A percentile compares a stretch with the other conserved stretches of the same genome.
These are phyloP conservation scores for Globisporangium parvum DNA, from an alignment of 352 stramenopile genomes.

Conservation along the genomic window DNA sequence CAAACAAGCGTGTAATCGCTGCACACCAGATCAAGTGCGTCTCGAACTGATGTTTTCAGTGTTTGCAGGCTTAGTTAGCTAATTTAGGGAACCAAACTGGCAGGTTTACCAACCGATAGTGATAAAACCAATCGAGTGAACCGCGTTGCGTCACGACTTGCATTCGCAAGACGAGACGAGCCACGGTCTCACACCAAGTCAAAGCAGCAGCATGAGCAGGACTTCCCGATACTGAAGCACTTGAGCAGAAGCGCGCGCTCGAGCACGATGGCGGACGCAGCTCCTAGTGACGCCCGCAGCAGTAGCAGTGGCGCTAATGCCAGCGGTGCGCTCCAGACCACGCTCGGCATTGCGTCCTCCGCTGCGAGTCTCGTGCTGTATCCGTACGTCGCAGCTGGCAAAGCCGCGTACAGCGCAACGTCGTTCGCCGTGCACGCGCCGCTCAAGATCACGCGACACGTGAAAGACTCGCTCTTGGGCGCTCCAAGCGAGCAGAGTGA, in stretches of 20 bases:
- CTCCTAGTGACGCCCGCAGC: neutral
- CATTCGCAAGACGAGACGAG: too few species aligned
- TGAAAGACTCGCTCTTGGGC: slow-evolving; percentile 31
- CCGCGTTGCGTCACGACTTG: too few species aligned
- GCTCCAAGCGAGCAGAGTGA: neutral
- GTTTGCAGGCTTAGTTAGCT: too few species aligned
- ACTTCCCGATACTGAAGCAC: too few species aligned
- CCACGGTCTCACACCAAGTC: too few species aligned
- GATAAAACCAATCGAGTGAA: too few species aligned
- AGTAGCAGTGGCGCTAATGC: neutral
- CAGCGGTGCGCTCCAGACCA: slow-evolving; percentile 32
- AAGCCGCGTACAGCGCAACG: slow-evolving; percentile 49
- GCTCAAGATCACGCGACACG: slow-evolving; percentile 46
- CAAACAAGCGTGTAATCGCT: too few species aligned
- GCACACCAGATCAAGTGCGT: too few species aligned
- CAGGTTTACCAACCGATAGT: too few species aligned
- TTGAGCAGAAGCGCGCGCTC: neutral
- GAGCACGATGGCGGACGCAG: neutral
- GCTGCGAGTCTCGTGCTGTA: slow-evolving; percentile 57
- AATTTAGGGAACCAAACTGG: too few species aligned
- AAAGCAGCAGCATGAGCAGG: too few species aligned
- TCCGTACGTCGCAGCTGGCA: slow-evolving; percentile 55
- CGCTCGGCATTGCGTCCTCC: slow-evolving; percentile 44
- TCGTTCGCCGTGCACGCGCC: slow-evolving; percentile 50
- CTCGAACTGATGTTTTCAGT: too few species aligned